Evolutionary conservation across 148 eudicot genomes (phyloP).

Genomic region (Chenopodium berlandieri): DNA sequence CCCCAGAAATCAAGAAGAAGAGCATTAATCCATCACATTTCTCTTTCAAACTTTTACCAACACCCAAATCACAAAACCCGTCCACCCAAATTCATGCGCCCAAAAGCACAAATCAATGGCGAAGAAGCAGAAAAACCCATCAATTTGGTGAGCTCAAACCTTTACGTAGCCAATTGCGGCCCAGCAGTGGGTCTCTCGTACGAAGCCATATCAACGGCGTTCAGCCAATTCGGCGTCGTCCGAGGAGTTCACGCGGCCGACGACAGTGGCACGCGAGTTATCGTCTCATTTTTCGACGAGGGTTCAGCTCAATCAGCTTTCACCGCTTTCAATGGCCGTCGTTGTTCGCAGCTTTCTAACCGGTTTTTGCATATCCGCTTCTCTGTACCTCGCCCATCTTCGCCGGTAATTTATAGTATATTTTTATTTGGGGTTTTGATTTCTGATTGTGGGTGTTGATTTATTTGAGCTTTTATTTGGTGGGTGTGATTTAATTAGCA

Average conservation of each 20-base stretch:
- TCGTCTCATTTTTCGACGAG: constrained; percentile 60
- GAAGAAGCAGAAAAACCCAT: neutral
- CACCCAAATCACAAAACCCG: neutral
- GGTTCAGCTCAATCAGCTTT: constrained; percentile 62
- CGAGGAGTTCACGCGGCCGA: constrained; percentile 76
- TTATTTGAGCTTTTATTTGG: neutral
- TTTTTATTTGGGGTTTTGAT: neutral
- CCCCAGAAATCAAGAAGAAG: too few relatives aligned
- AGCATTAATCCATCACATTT: too few relatives aligned
- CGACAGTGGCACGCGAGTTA: constrained; percentile 73
- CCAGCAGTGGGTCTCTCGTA: constrained; percentile 80
- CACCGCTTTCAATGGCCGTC: constrained; percentile 53
- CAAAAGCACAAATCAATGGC: constrained; percentile 29
- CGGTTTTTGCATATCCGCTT: constrained; percentile 76
- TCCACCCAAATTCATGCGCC: constrained; percentile 62
- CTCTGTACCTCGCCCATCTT: constrained; percentile 56
- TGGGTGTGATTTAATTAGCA: neutral
- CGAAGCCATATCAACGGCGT: constrained; percentile 54
- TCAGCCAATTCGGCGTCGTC: constrained; percentile 61
- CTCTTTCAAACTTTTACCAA: too few relatives aligned
- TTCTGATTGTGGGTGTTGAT: neutral
- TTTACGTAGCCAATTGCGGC: constrained; percentile 96
- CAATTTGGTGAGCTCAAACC: constrained; percentile 42
- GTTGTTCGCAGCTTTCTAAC: constrained; percentile 53
- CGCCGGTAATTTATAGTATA: constrained; percentile 35